These are phyloP conservation scores for Erysimum cheiri DNA, from an alignment of 441 rosid genomes.

Conservation along the genomic window DNA sequence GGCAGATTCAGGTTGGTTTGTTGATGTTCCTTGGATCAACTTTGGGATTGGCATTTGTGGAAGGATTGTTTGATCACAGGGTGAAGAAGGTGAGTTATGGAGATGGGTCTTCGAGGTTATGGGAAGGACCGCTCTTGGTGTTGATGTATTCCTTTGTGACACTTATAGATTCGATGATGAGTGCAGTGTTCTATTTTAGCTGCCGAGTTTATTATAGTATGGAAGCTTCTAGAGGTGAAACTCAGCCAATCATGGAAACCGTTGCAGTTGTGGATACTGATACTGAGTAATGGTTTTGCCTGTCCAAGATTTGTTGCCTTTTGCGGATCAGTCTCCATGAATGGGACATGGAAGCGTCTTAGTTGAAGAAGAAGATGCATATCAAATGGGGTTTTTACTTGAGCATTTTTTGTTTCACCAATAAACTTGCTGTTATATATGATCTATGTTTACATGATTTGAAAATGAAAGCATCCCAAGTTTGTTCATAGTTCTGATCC, in stretches of 20 bases:
- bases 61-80: constrained; percentile 91
- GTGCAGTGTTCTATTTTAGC: constrained; percentile 85
- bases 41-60: constrained; percentile 75
- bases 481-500: background rate
- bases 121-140: constrained; percentile 97
- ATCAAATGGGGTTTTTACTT: constrained; percentile 29
- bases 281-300: constrained; percentile 22
- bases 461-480: constrained; percentile 11
- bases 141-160: constrained; percentile 84
- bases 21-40: constrained; percentile 85
- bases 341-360: constrained; percentile 24
- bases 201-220: constrained; percentile 66
- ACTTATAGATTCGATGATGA: constrained; percentile 88
- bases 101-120: constrained; percentile 88
- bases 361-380: constrained; percentile 31
- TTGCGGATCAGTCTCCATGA: background rate
- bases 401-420: constrained; percentile 8
- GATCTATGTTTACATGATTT: background rate
- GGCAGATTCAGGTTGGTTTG: constrained; percentile 91
- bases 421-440: constrained; percentile 1
- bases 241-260: constrained; percentile 58
- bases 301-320: background rate
- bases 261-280: constrained; percentile 39
- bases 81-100: constrained; percentile 88
- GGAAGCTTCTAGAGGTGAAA: constrained; percentile 59